A percentile compares a stretch with the other conserved stretches of the same genome.
Conservation (phyloP, 1,284 basidiomycete genomes). For the Ganoderma sp. region DNA sequence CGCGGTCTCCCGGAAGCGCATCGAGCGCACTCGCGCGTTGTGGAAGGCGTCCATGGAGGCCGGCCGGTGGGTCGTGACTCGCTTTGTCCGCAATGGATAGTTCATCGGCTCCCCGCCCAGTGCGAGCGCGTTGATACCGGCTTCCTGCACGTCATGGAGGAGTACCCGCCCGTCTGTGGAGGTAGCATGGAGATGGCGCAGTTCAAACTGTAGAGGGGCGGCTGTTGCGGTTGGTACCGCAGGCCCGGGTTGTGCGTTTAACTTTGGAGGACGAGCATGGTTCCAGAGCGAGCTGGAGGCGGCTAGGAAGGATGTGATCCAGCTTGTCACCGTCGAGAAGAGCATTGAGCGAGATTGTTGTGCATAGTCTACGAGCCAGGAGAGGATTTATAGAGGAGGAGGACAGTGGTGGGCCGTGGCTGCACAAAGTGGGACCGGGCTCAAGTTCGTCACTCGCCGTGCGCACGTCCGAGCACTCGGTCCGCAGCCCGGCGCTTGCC, state of each 20-base stretch:
- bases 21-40: conserved; percentile 57
- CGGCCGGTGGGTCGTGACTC: conserved; percentile 52
- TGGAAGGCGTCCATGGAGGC: conserved; percentile 57
- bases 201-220: conserved; percentile 56
- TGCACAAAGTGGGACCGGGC: conserved; percentile 10
- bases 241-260: conserved; percentile 4
- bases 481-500: background rate
- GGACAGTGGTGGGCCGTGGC: conserved; percentile 16
- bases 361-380: conserved; percentile 20
- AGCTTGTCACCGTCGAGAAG: conserved; percentile 35
- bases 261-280: background rate
- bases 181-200: conserved; percentile 71
- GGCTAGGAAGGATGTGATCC: conserved; percentile 31
- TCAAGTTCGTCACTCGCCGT: background rate
- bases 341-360: conserved; percentile 33
- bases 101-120: conserved; percentile 10
- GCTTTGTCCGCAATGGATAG: conserved; percentile 49
- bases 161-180: conserved; percentile 60
- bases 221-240: conserved; percentile 25
- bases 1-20: conserved; percentile 53
- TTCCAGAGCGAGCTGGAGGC: conserved; percentile 14
- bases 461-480: background rate
- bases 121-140: conserved; percentile 26
- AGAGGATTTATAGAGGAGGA: conserved; percentile 6
- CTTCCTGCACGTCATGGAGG: conserved; percentile 58